Evolutionary conservation across 495 filamentous ascomycete genomes (phyloP), one percentile per base, ranked within the genome.

Genomic region (Lophiostoma macrostomum): DNA sequence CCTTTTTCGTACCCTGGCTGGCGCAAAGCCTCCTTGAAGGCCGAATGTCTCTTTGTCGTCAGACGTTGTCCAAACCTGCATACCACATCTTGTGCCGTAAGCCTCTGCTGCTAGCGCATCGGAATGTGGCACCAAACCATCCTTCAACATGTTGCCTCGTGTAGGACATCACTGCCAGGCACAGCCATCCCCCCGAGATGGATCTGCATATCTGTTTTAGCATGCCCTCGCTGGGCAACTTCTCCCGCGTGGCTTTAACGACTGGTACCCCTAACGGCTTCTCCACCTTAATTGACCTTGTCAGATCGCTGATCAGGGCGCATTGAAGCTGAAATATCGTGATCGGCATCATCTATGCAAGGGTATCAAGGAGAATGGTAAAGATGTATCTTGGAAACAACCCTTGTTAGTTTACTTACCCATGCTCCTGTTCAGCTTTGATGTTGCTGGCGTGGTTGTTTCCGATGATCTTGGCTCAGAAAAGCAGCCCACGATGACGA

Each of bases 271-370:
- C 20, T 50, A 28, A 41, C 34, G 36, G 36, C 24, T 7, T 14
- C 28, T 50, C 37, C 20, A 48, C 42, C 16, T 27, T 25, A 19
- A 32, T 50, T 41, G 2, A 19, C 8, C 45, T 46, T 44, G 7
- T 44, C 28, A 20, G 23, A 5, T 13, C 25, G 53, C 16, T 20
- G 46, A 40, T 44, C 40, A 13, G 30, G 27, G 50, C 5, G 56
- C 56, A 60, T 60, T 60, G 42, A 54, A 60, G 56, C 56, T 49
- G 56, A 54, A 60, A 60, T 53, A 54, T 60, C 18, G 34, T 16
- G 56, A 54, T 54, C 56, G 56, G 50, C 56, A 25, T 42, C 35
- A 48, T 13, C 31, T 11, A 7, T 24, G 4, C 43, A 41, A 28
- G 34, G 47, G 20, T 24, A 5, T 19, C 11, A 27, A 3, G 22